Evolutionary conservation across 495 filamentous ascomycete species (phyloP).

Genomic region (Xylaria grammica): DNA sequence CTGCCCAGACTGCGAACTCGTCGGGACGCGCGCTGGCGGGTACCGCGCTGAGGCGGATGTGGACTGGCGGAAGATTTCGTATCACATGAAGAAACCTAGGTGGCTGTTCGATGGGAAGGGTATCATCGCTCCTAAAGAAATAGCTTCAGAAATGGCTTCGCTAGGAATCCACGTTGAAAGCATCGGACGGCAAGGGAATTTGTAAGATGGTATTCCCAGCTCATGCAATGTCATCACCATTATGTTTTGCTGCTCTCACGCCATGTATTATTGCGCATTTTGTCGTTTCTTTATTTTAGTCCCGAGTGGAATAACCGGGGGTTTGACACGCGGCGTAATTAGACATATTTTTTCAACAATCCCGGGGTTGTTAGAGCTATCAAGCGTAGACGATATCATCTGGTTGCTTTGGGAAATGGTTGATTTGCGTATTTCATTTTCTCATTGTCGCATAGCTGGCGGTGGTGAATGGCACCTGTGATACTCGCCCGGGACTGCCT

Average conservation of each 20-base stretch:
- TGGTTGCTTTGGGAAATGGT: too few relatives aligned
- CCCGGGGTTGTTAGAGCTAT: background rate
- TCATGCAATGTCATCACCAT: too few relatives aligned
- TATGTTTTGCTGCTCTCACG: too few relatives aligned
- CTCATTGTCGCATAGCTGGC: too few relatives aligned
- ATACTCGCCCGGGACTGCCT: too few relatives aligned
- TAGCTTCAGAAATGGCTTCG: conserved; percentile 59
- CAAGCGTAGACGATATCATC: too few relatives aligned
- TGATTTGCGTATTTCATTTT: too few relatives aligned
- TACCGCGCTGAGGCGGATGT: conserved; percentile 22
- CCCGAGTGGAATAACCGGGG: background rate
- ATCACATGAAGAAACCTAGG: conserved; percentile 67
- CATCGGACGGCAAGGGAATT: conserved; percentile 45
- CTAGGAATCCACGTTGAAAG: conserved; percentile 63
- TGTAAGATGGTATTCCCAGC: background rate
- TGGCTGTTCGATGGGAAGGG: conserved; percentile 76
- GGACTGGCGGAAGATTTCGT: conserved; percentile 40
- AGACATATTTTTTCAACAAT: background rate
- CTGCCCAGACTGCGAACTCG: conserved; percentile 44
- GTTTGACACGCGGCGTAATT: background rate
- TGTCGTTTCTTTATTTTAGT: too few relatives aligned
- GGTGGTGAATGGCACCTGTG: too few relatives aligned
- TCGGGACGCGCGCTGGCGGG: conserved; percentile 27
- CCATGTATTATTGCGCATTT: too few relatives aligned
- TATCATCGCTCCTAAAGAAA: conserved; percentile 59